Evolutionary conservation across 805 yeast species (phyloP).

Genomic region (Teunomyces barrocoloradensis): DNA sequence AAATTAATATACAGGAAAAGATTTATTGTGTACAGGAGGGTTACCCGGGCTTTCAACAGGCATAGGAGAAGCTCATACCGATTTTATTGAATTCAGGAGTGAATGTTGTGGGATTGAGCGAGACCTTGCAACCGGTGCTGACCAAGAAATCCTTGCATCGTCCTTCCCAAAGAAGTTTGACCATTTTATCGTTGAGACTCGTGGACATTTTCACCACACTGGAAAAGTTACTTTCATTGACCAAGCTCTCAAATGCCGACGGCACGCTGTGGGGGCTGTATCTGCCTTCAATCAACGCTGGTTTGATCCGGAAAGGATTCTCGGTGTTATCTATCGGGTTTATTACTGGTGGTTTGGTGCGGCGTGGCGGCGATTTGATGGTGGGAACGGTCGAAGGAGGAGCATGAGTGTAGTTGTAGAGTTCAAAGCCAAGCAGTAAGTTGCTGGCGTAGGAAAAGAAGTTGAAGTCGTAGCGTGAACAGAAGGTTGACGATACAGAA

Average conservation of each 20-base stretch:
- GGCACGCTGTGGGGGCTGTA: constrained; percentile 36
- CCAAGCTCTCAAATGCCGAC: constrained; percentile 49
- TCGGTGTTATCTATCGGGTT: constrained; percentile 25
- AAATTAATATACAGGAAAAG: no score
- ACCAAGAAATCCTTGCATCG: constrained; percentile 74
- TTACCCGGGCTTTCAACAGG: constrained; percentile 36
- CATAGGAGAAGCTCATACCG: constrained; percentile 63
- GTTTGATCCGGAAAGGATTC: constrained; percentile 27
- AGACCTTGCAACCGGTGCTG: constrained; percentile 66
- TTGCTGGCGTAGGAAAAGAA: constrained; percentile 87
- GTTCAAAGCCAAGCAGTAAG: constrained; percentile 79
- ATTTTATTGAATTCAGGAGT: constrained; percentile 49
- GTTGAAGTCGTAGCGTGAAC: constrained; percentile 86
- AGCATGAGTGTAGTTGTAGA: constrained; percentile 50
- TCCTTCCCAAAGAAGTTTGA: constrained; percentile 85
- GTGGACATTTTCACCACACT: constrained; percentile 75
- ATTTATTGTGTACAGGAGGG: no score
- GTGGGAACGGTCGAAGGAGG: background rate
- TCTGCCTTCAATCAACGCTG: constrained; percentile 15
- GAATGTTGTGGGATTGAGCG: constrained; percentile 32
- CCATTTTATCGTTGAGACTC: constrained; percentile 57
- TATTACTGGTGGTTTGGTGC: constrained; percentile 9
- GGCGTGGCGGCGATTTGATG: background rate
- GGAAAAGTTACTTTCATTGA: constrained; percentile 54
- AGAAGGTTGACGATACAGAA: constrained; percentile 67